These are phyloP conservation scores for Carex cristatella DNA, from an alignment of 176 grass and related monocot genomes.

Conservation along the genomic window DNA sequence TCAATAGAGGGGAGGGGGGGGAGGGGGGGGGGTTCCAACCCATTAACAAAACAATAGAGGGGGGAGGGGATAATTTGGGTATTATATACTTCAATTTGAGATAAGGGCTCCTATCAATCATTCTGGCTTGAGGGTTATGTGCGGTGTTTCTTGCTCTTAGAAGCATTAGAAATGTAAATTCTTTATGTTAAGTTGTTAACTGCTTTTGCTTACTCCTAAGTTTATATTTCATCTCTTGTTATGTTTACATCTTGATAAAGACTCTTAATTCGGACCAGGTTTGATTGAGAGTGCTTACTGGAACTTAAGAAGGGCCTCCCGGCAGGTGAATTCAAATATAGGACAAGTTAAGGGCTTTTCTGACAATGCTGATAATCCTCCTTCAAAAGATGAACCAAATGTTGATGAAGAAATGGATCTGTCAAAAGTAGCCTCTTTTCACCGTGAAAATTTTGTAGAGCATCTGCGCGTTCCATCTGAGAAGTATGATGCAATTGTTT, in stretches of 20 bases:
- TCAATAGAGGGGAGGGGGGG: not conserved
- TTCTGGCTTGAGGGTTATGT: not conserved
- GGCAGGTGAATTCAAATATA: conserved; percentile 26
- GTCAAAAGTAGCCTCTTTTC: conserved; percentile 54
- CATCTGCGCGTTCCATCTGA: conserved; percentile 43
- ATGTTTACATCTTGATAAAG: not conserved
- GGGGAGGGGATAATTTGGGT: not conserved
- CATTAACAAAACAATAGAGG: not conserved
- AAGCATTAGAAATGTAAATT: not conserved
- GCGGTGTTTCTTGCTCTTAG: not conserved
- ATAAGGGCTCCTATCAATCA: not conserved
- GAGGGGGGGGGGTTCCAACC: not conserved
- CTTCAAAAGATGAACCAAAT: conserved; percentile 29
- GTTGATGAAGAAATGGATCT: conserved; percentile 25
- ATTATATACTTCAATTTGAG: not conserved
- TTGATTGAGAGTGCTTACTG: conserved; percentile 72
- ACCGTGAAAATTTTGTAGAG: conserved; percentile 71
- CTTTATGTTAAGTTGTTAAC: not conserved
- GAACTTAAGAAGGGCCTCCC: conserved; percentile 58
- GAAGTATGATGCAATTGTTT: conserved; percentile 81
- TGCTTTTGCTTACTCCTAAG: not conserved
- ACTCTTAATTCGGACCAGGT: conserved; percentile 35
- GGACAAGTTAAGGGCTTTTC: conserved; percentile 6
- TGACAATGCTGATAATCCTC: conserved; percentile 13
- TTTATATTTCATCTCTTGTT: not conserved